A percentile compares a stretch with the other conserved stretches of the same genome.
phyloP scores from a whole-genome alignment of 2,329 filamentous ascomycete species.

The Dactylonectria macrodidyma region DNA sequence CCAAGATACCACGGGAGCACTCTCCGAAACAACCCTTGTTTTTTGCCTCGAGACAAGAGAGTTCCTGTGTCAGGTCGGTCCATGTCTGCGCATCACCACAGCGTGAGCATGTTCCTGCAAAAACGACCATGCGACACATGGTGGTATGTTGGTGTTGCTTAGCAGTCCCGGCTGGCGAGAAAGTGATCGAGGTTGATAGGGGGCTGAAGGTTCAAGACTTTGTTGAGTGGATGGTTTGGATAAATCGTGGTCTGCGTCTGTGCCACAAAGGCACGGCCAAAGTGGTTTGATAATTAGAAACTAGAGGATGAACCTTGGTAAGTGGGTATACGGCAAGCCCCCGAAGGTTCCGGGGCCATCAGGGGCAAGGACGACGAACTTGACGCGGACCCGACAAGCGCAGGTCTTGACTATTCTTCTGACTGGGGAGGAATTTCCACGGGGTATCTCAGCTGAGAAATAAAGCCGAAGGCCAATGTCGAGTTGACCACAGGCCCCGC shows the following conservation, averaged over 20 bases:
- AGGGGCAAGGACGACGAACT: conserved; percentile 16
- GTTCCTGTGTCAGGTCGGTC: conserved; percentile 61
- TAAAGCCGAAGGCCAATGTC: conserved; percentile 8
- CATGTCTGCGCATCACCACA: conserved; percentile 59
- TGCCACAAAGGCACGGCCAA: background rate
- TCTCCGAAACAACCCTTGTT: conserved; percentile 63
- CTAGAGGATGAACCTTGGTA: conserved; percentile 19
- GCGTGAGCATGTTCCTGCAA: conserved; percentile 60
- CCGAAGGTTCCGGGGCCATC: conserved; percentile 5
- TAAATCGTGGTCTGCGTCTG: background rate
- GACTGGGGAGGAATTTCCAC: background rate
- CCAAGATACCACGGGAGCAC: conserved; percentile 57
- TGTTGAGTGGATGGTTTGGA: background rate
- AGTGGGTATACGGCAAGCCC: conserved; percentile 9
- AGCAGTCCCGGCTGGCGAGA: conserved; percentile 9
- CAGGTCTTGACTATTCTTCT: background rate
- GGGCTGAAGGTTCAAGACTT: background rate
- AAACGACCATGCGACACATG: conserved; percentile 65
- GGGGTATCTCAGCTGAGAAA: background rate
- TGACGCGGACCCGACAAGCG: conserved; percentile 4
- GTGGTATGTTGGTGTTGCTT: conserved; percentile 16
- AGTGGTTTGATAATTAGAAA: background rate
- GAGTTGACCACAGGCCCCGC: conserved; percentile 7
- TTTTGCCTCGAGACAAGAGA: conserved; percentile 65
- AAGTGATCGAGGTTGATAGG: conserved; percentile 5